Evolutionary conservation across 495 filamentous ascomycete species (phyloP), one percentile per base, ranked within the genome.

Genomic region (Lindgomyces ingoldianus): DNA sequence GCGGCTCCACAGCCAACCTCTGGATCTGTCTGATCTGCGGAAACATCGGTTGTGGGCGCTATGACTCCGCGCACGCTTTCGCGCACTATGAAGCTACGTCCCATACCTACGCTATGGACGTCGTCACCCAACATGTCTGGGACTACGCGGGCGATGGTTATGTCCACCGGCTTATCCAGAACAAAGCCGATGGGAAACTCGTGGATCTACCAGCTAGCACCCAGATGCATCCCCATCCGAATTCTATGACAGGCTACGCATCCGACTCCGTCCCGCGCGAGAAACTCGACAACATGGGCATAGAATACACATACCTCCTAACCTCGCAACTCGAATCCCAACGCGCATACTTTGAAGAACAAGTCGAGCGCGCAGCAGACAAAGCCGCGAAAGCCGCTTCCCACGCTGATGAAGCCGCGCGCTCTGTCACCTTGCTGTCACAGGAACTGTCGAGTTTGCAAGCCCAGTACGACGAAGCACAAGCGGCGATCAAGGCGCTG

Each of bases 101-200:
- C 0, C 94, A 98, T 75, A 90, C 85, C 61, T 98, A 95, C 72
- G 90, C 91, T 49, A 88, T 98, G 78, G 95, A 98, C 72, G 83
- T 98, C 30, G 84, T 85, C 44, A 93, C 92, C 0, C 93, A 98
- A 72, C 89, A 93, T 61, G 91, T 98, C 4, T 98, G 94, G 94
- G 95, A 98, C 78, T 98, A 98, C 71, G 89, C 89, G 0, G 89
- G 89, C 33, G 95, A 98, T 69, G 88, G 86, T 64, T 98, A 96
- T 80, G 94, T 98, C 19, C 94, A 98, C 77, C 88, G 94, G 10
- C 85, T 98, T 33, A 93, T 98, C 57, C 88, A 94, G 67, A 90
- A 89, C 68, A 95, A 96, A 76, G 87, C 89, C 3, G 91, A 96
- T 72, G 91, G 90, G 49, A 91, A 97, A 71, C 81, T 96, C 0